These are phyloP conservation scores for Sicyos edulis DNA, from an alignment of 306 rosid genomes.

Conservation along the genomic window DNA sequence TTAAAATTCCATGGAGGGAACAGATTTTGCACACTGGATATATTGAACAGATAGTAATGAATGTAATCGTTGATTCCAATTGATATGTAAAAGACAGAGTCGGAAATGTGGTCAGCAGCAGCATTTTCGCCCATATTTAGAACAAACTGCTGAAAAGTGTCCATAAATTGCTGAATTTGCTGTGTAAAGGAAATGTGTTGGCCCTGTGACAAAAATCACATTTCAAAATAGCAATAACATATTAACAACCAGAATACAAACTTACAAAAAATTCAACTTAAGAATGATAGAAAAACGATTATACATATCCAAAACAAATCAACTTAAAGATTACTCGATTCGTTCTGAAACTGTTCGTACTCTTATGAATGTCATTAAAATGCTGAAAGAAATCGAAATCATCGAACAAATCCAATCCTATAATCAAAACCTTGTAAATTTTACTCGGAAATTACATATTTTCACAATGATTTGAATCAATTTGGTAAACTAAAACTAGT, in stretches of 20 bases:
- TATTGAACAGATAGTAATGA: conserved; percentile 73
- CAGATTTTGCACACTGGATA: conserved; percentile 55
- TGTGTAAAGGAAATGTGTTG: conserved; percentile 70
- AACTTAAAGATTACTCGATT: neutral
- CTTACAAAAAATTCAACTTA: too few relatives aligned
- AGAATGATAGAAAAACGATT: neutral
- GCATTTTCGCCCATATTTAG: conserved; percentile 62
- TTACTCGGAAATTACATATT: neutral
- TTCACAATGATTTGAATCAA: neutral
- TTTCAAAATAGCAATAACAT: neutral
- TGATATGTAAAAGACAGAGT: conserved; percentile 62
- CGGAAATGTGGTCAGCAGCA: conserved; percentile 42
- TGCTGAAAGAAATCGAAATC: neutral
- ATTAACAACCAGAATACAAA: neutral
- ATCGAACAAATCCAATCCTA: neutral
- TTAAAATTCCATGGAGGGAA: conserved; percentile 73
- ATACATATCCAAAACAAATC: neutral
- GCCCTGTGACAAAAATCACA: conserved; percentile 48
- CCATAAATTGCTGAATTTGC: conserved; percentile 80
- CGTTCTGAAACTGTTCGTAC: neutral
- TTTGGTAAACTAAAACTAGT: neutral
- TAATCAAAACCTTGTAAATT: neutral
- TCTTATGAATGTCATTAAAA: neutral
- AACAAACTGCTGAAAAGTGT: conserved; percentile 59
- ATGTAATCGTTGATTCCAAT: conserved; percentile 89